Base-by-base conservation (phyloP, 2,329 filamentous ascomycete species). In the Fusarium denticulatum region DNA sequence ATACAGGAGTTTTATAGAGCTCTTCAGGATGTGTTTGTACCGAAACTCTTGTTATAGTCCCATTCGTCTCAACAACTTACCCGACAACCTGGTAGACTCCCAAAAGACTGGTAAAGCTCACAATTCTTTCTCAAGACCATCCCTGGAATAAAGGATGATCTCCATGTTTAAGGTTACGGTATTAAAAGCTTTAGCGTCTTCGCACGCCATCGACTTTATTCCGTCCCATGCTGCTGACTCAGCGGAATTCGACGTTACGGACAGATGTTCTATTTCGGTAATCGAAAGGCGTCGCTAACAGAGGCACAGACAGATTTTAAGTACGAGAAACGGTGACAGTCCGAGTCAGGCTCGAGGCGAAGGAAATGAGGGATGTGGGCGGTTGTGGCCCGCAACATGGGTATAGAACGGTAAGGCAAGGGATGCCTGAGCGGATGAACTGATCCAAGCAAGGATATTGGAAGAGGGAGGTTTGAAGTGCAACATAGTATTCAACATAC, bases 401-500 rank as follows among this genome's bases (percentile, higher is more conserved):
- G 45, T 52, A 46, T 46, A 49, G 37, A 43, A 59, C 40, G 60
- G 42, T 58, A 43, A 42, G 30, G n/a, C 37, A 67, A 52, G 66
- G 53, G 60, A 57, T 39, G 36, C 53, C 30, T 47, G 56, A 49
- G 49, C 59, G 67, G 64, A 74, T 74, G 63, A 59, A 74, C 67
- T 74, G 71, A 74, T 74, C 59, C 39, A 60, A 74, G 60, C 67
- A 59, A 62, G 71, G 71, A 53, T 74, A 13, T 30, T 58, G 42
- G 24, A 50, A 57, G 47, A 49, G 53, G 46, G 58, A 28, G 49
- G 42, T 40, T 68, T 52, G 61, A 59, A 50, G 37, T 40, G 32
- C 47, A 49, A 18, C 46, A 32, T 49, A n/a, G 22, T n/a, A 32
- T 32, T 49, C 22, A 32, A 32, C 46, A 22, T 49, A 40, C 46